Percentiles rank a stretch among this genome's conserved stretches.
phyloP scores from a whole-genome alignment of 1,284 basidiomycete species.

The Marasmius fiardii region DNA sequence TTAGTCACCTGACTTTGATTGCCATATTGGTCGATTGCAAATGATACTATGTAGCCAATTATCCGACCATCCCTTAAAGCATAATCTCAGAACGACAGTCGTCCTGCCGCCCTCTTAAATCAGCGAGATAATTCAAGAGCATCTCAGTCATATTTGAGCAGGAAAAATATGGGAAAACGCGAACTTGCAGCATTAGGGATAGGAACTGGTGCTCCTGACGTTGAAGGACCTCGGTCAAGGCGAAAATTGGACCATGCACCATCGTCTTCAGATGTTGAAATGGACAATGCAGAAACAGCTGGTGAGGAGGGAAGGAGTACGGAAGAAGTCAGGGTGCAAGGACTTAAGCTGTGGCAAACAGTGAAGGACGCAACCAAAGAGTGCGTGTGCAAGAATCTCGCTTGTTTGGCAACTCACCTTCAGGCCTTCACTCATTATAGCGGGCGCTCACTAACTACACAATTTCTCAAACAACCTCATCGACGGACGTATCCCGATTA shows the following conservation, averaged over 20 bases:
- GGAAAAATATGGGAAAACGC: conserved; percentile 48
- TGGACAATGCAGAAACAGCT: conserved; percentile 26
- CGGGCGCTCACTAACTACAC: conserved; percentile 61
- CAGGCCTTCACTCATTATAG: conserved; percentile 36
- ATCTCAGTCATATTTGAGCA: conserved; percentile 56
- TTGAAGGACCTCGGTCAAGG: conserved; percentile 60
- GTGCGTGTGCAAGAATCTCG: conserved; percentile 53
- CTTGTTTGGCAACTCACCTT: conserved; percentile 24
- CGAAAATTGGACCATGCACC: conserved; percentile 55
- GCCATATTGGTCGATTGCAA: conserved; percentile 25
- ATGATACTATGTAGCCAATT: not conserved
- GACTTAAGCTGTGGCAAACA: conserved; percentile 65
- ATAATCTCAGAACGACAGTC: conserved; percentile 33
- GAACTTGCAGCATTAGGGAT: conserved; percentile 51
- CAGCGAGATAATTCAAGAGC: conserved; percentile 30
- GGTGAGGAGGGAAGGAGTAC: conserved; percentile 24
- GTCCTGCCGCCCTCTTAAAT: conserved; percentile 22
- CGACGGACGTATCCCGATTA: conserved; percentile 88
- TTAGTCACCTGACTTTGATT: not conserved
- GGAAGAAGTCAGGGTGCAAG: conserved; percentile 53
- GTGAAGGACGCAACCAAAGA: conserved; percentile 80
- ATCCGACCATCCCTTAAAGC: too few relatives aligned
- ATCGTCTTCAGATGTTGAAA: conserved; percentile 32
- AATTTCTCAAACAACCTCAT: conserved; percentile 78
- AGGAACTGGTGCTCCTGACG: conserved; percentile 35